Percentiles rank a stretch among this genome's conserved stretches.
Conservation (phyloP, 2,329 filamentous ascomycete species). For the Claviceps sp. region DNA sequence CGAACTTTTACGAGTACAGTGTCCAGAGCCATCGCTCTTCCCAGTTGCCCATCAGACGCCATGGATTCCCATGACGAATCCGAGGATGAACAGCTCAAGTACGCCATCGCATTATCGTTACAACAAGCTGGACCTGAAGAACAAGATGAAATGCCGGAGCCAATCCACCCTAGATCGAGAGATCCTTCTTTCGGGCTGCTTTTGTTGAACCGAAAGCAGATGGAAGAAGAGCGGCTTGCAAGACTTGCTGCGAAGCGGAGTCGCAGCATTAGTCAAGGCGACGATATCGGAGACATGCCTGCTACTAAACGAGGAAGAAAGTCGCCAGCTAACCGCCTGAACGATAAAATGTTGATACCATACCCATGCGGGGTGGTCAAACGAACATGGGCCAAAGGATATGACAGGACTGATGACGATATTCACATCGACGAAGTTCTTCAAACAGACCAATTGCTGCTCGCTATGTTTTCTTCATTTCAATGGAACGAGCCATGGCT, state of each 20-base stretch:
- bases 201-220: conserved; percentile 60
- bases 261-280: conserved; percentile 14
- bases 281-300: conserved; percentile 16
- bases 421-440: conserved; percentile 83
- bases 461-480: conserved; percentile 76
- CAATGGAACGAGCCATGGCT: conserved; percentile 78
- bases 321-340: conserved; percentile 6
- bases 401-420: conserved; percentile 49
- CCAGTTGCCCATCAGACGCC: background rate
- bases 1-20: background rate
- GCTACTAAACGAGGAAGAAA: conserved; percentile 13
- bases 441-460: conserved; percentile 55
- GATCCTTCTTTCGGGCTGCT: conserved; percentile 24
- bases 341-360: conserved; percentile 15
- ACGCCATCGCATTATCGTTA: conserved; percentile 47
- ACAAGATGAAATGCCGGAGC: background rate
- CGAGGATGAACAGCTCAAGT: conserved; percentile 46
- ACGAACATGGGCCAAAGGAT: conserved; percentile 63
- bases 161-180: background rate
- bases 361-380: conserved; percentile 55
- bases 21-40: background rate
- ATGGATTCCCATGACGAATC: conserved; percentile 22
- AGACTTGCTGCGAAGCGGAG: conserved; percentile 45
- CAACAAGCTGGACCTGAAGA: conserved; percentile 11
- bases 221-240: conserved; percentile 74